phyloP scores from a whole-genome alignment of 1,284 basidiomycete species.

The Microbotryum scabiosae region DNA sequence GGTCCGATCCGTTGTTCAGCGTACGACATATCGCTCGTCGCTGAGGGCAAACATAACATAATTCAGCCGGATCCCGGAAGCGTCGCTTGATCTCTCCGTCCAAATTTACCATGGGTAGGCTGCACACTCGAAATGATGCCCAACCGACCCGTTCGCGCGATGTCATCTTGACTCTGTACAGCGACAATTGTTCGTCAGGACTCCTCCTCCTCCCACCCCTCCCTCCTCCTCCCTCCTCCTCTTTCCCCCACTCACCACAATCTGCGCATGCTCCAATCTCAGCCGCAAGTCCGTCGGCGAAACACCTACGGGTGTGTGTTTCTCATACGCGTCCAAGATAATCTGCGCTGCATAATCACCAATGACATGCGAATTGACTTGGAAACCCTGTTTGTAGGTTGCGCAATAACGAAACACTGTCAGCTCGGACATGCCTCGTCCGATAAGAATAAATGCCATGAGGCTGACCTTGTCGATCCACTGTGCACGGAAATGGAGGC shows the following conservation, averaged over 20 bases:
- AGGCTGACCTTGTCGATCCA: conserved; percentile 15
- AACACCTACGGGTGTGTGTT: conserved; percentile 47
- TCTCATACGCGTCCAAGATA: conserved; percentile 70
- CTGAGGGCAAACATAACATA: neutral
- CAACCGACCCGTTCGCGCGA: conserved; percentile 58
- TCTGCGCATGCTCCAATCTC: conserved; percentile 85
- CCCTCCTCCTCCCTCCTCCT: neutral
- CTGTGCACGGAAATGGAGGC: neutral
- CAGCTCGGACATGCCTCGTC: neutral
- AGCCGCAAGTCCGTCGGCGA: conserved; percentile 47
- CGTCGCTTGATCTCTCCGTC: neutral
- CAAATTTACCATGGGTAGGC: conserved; percentile 61
- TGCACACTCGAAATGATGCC: conserved; percentile 87
- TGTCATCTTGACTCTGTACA: conserved; percentile 49
- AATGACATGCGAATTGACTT: conserved; percentile 74
- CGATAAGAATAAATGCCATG: conserved; percentile 12
- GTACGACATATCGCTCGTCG: conserved; percentile 82
- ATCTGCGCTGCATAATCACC: conserved; percentile 80
- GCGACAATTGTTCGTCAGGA: neutral
- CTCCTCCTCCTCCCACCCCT: no score
- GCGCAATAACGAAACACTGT: conserved; percentile 2
- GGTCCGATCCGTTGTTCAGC: conserved; percentile 69
- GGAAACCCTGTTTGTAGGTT: conserved; percentile 21
- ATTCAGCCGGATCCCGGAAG: no score
- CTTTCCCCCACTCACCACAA: conserved; percentile 45